Conservation (phyloP, 371 early-diverging fungal species). For the Rhizopus arrhizus region DNA sequence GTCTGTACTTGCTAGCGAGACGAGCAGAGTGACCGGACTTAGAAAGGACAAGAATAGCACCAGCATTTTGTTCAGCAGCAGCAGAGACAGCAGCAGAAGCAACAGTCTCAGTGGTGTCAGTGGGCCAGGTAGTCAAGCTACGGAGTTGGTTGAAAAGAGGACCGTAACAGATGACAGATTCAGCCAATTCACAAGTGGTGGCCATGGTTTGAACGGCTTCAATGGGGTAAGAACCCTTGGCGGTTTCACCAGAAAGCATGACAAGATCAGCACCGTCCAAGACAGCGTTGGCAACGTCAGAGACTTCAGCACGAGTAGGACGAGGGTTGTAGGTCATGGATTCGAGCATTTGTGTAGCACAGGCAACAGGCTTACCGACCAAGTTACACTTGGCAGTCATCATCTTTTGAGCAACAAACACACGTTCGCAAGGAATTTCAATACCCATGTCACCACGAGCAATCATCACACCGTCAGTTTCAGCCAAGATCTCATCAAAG, state of each 20-base stretch:
- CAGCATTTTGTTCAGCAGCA: slow-evolving; percentile 82
- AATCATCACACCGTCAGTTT: slow-evolving; percentile 98
- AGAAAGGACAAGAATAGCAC: slow-evolving; percentile 84
- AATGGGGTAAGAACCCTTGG: slow-evolving; percentile 81
- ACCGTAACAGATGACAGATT: slow-evolving; percentile 73
- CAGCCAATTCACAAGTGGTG: slow-evolving; percentile 69
- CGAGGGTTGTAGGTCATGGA: slow-evolving; percentile 94
- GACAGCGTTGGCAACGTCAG: slow-evolving; percentile 97
- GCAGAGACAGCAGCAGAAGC: slow-evolving; percentile 89
- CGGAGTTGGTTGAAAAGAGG: slow-evolving; percentile 80
- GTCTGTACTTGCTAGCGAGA: slow-evolving; percentile 90
- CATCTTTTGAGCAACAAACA: slow-evolving; percentile 93
- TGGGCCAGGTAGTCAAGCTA: slow-evolving; percentile 70
- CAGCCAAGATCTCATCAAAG: slow-evolving; percentile 92
- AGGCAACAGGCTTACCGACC: slow-evolving; percentile 92
- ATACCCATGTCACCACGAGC: slow-evolving; percentile 98
- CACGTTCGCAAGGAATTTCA: slow-evolving; percentile 89
- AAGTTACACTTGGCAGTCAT: slow-evolving; percentile 93
- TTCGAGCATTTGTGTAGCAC: slow-evolving; percentile 99
- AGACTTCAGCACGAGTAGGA: slow-evolving; percentile 98
- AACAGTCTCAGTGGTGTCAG: slow-evolving; percentile 86
- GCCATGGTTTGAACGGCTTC: slow-evolving; percentile 79
- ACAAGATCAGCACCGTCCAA: slow-evolving; percentile 95
- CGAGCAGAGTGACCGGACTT: slow-evolving; percentile 86
- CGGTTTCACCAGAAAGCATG: slow-evolving; percentile 98